A percentile compares a stretch with the other conserved stretches of the same genome.
Evolutionary conservation across 441 rosid species (phyloP).

Genomic region (Rhodomyrtus psidioides): DNA sequence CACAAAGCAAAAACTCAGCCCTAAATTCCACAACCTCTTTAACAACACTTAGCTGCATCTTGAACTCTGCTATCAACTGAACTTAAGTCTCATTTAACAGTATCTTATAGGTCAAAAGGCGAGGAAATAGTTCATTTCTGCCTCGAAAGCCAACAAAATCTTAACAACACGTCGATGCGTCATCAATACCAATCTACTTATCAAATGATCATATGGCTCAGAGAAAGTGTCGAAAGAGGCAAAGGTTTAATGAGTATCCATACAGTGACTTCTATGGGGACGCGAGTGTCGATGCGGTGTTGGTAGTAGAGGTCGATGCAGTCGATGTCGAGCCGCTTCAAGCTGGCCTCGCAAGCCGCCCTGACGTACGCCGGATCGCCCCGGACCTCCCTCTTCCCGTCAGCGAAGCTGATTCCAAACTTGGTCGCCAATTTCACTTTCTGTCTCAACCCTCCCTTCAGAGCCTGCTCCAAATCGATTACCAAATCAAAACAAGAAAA

Average conservation of each 20-base stretch:
- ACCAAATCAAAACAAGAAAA: neutral
- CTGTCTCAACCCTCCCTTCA: neutral
- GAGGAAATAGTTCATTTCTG: neutral
- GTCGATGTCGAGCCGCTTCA: constrained; percentile 1
- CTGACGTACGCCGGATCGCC: constrained; percentile 1
- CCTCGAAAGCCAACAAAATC: neutral
- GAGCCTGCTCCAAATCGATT: neutral
- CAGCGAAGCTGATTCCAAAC: neutral
- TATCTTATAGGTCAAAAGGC: neutral
- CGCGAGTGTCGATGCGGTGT: neutral
- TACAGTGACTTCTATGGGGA: constrained; percentile 5
- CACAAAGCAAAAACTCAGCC: neutral
- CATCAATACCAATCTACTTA: neutral
- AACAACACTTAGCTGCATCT: neutral
- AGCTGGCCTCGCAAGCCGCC: neutral
- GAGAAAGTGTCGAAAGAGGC: neutral
- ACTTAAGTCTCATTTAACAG: neutral
- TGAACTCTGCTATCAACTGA: neutral
- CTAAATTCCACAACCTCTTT: neutral
- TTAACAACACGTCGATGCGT: neutral
- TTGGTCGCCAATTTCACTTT: constrained; percentile 2
- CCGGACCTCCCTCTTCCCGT: neutral
- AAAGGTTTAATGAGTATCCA: neutral
- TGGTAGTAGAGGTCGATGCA: constrained; percentile 5
- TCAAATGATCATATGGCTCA: neutral